These are phyloP conservation scores for Verbascum thapsus DNA, from an alignment of 257 asterid species.

Conservation along the genomic window DNA sequence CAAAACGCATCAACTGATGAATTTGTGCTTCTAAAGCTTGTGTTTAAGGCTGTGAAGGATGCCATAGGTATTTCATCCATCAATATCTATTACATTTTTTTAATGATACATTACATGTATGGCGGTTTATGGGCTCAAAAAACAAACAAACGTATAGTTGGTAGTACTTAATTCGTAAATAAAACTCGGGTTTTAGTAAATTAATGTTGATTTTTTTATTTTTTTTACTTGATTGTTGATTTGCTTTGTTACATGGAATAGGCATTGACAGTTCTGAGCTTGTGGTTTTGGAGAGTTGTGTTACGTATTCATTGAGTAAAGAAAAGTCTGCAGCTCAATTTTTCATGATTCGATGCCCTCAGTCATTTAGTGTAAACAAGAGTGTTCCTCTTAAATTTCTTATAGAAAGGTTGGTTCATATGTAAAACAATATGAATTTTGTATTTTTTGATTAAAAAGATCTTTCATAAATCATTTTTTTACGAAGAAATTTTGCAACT, in stretches of 20 bases:
- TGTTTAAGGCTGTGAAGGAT: slow-evolving; percentile 49
- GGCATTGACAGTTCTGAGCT: slow-evolving; percentile 52
- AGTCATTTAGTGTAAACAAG: slow-evolving; percentile 31
- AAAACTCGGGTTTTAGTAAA: too few relatives aligned
- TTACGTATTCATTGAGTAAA: slow-evolving; percentile 59
- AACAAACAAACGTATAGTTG: too few relatives aligned
- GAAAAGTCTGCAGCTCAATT: slow-evolving; percentile 56
- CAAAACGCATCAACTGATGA: slow-evolving; percentile 25
- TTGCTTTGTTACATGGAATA: slow-evolving; percentile 38
- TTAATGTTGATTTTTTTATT: too few relatives aligned
- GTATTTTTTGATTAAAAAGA: background rate
- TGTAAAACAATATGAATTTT: background rate
- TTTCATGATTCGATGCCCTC: slow-evolving; percentile 53
- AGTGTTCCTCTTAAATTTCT: slow-evolving; percentile 45
- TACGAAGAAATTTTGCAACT: slow-evolving; percentile 20
- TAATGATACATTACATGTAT: background rate
- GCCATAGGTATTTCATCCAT: slow-evolving; percentile 42
- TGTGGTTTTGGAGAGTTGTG: slow-evolving; percentile 56
- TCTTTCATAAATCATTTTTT: background rate
- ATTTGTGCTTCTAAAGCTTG: slow-evolving; percentile 44
- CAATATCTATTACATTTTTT: background rate
- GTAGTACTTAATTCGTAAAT: background rate
- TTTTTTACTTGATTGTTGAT: too few relatives aligned
- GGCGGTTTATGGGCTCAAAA: background rate
- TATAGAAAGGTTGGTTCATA: slow-evolving; percentile 54